Conservation (phyloP, 495 filamentous ascomycete genomes). For the Penicillium simplicissimum region DNA sequence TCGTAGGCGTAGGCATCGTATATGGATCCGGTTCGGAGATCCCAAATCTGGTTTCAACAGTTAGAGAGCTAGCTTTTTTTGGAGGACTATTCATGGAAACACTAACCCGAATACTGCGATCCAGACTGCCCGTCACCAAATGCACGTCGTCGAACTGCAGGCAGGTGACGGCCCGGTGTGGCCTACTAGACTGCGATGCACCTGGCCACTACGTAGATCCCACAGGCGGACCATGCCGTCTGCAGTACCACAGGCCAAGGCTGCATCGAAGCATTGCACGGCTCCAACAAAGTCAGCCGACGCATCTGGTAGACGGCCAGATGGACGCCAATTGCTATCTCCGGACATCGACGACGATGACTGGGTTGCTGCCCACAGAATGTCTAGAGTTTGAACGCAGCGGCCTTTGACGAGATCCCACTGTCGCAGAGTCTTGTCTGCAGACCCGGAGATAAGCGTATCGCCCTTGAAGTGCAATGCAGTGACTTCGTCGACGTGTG, state of each 20-base stretch:
- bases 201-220: constrained; percentile 95
- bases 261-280: constrained; percentile 94
- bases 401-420: constrained; percentile 96
- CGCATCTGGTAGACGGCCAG: constrained; percentile 61
- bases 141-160: constrained; percentile 97
- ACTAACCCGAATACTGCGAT: constrained; percentile 90
- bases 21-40: constrained; percentile 93
- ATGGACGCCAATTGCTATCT: constrained; percentile 54
- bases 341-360: constrained; percentile 68
- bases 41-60: constrained; percentile 76
- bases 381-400: constrained; percentile 95
- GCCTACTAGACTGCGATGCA: constrained; percentile 92
- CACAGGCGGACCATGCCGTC: constrained; percentile 97
- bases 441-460: constrained; percentile 90
- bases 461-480: constrained; percentile 87
- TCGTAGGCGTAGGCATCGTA: constrained; percentile 97
- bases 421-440: constrained; percentile 95
- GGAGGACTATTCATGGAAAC: constrained; percentile 12
- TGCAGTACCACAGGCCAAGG: constrained; percentile 95
- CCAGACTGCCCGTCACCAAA: constrained; percentile 89
- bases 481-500: constrained; percentile 93
- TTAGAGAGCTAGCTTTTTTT: background rate
- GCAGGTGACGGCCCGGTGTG: constrained; percentile 93
- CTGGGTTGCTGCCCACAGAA: constrained; percentile 98
- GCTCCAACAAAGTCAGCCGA: constrained; percentile 93